These are phyloP conservation scores for Termitomyces titanicus DNA, from an alignment of 768 basidiomycete genomes.

Conservation along the genomic window DNA sequence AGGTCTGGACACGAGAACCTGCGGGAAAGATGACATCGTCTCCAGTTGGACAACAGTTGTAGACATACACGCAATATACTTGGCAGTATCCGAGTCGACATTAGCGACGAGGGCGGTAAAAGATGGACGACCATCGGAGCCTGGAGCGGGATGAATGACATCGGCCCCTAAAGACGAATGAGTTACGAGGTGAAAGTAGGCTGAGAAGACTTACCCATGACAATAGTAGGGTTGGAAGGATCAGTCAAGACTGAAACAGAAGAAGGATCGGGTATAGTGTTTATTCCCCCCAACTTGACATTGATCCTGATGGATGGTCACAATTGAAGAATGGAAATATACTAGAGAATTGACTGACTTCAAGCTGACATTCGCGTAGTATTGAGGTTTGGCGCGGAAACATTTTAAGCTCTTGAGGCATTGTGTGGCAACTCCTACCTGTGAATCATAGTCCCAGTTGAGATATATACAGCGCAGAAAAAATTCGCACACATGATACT, in stretches of 20 bases:
- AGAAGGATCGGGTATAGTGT: constrained; percentile 67
- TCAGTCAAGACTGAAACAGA: constrained; percentile 67
- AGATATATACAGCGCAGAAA: background rate
- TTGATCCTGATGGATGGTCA: constrained; percentile 51
- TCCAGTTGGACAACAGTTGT: background rate
- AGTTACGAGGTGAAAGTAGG: background rate
- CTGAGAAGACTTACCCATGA: constrained; percentile 55
- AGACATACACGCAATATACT: constrained; percentile 50
- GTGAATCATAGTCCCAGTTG: background rate
- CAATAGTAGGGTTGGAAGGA: constrained; percentile 68
- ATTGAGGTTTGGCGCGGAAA: constrained; percentile 65
- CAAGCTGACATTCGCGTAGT: constrained; percentile 76
- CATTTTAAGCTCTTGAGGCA: constrained; percentile 71
- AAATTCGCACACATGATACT: constrained; percentile 11
- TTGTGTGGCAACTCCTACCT: constrained; percentile 78
- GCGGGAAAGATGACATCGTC: constrained; percentile 19
- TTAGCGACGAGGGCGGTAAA: constrained; percentile 80
- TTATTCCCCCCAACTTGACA: constrained; percentile 83
- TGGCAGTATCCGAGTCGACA: constrained; percentile 71
- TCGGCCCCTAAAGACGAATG: constrained; percentile 55
- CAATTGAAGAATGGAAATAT: background rate
- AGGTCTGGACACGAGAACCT: constrained; percentile 61
- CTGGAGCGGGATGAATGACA: constrained; percentile 81
- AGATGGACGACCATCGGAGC: constrained; percentile 74
- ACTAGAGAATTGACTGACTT: constrained; percentile 41